Evolutionary conservation across 768 basidiomycete species (phyloP).

Genomic region (Megacollybia marginata): DNA sequence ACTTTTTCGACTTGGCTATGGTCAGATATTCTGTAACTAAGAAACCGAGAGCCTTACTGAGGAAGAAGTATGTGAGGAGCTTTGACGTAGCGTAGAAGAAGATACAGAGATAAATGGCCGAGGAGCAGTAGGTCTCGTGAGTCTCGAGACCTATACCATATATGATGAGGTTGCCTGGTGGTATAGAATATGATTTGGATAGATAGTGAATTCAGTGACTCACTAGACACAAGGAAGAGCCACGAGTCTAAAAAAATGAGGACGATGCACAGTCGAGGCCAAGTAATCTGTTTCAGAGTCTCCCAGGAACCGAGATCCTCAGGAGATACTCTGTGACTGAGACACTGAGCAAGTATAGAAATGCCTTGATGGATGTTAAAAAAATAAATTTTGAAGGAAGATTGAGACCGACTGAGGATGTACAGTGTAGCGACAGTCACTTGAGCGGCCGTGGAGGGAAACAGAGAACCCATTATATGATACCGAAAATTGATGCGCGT

Average conservation of each 20-base stretch:
- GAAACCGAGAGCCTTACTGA: conserved; percentile 20
- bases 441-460: conserved; percentile 20
- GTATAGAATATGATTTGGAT: neutral
- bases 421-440: conserved; percentile 18
- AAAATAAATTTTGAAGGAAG: neutral
- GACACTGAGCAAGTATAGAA: conserved; percentile 25
- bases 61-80: conserved; percentile 40
- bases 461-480: conserved; percentile 4
- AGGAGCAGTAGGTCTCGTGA: conserved; percentile 26
- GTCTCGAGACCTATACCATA: conserved; percentile 37
- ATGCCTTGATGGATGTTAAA: conserved; percentile 13
- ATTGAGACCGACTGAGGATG: conserved; percentile 17
- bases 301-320: conserved; percentile 20
- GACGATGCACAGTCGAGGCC: conserved; percentile 33
- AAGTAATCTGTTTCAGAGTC: conserved; percentile 23
- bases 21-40: neutral
- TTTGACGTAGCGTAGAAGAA: conserved; percentile 34
- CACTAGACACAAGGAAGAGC: conserved; percentile 34
- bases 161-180: conserved; percentile 32
- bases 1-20: conserved; percentile 32
- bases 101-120: conserved; percentile 38
- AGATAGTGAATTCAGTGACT: neutral
- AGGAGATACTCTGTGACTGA: conserved; percentile 29
- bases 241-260: conserved; percentile 36
- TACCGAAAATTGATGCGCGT: neutral